phyloP scores from a whole-genome alignment of 202 grass and related monocot species.

The Setaria viridis region DNA sequence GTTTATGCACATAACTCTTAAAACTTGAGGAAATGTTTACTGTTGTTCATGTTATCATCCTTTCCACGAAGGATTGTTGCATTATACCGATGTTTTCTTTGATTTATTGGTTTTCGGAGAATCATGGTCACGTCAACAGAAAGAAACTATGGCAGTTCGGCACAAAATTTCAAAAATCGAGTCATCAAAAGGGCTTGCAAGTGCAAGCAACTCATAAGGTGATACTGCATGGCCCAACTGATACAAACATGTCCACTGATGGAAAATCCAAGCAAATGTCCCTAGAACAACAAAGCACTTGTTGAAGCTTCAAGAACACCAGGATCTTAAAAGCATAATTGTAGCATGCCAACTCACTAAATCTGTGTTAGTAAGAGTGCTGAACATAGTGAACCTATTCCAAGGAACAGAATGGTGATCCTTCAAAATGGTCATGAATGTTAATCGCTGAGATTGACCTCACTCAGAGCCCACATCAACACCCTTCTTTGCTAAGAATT shows the following conservation, averaged over 20 bases:
- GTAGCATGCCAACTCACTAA: slow-evolving; percentile 25
- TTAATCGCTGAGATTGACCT: slow-evolving; percentile 21
- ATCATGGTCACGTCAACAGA: not conserved
- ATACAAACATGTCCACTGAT: not conserved
- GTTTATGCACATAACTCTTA: not conserved
- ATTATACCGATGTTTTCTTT: too few relatives aligned
- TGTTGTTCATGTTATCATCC: not conserved
- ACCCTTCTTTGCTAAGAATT: slow-evolving; percentile 69
- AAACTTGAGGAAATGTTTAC: not conserved
- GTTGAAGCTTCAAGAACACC: not conserved
- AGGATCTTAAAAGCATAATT: not conserved
- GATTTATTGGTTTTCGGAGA: not conserved
- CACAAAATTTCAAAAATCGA: not conserved
- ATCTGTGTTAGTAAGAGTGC: slow-evolving; percentile 26
- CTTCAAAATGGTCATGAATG: not conserved
- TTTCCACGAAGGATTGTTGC: not conserved
- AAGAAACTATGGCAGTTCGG: not conserved
- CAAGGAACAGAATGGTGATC: not conserved
- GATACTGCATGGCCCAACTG: not conserved
- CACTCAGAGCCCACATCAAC: slow-evolving; percentile 70
- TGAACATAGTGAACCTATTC: slow-evolving; percentile 22
- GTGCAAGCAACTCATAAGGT: not conserved
- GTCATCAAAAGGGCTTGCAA: not conserved
- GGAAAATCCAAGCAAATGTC: not conserved
- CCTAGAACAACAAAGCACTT: not conserved